Evolutionary conservation across 106 monocot species (phyloP), one percentile per base, ranked within the genome.

Genomic region (Chionographis japonica): DNA sequence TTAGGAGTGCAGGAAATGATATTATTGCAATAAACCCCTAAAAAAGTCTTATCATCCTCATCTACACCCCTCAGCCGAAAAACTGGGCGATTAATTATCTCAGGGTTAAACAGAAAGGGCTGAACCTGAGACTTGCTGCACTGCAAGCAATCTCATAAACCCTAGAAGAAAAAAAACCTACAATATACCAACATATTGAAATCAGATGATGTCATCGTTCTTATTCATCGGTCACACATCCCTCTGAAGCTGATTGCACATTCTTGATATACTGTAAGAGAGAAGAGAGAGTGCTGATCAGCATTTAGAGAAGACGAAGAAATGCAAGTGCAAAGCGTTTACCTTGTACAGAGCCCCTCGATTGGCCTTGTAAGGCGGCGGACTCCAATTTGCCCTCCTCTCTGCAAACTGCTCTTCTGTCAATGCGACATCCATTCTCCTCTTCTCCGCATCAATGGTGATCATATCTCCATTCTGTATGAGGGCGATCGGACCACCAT

Each of bases 151-250:
- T 27, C 27, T 27, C 27, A 27, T 27, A 27, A 27, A 27, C 27
- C 27, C 27, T 27, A 27, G 27, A 27, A 27, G n/a, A n/a, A 27
- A 27, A 27, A 27, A 27, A 27, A 27, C 27, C 27, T 46, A 5
- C 46, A 5, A 46, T 46, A 46, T 46, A 46, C 46, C 9, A 46
- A 27, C 27, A 27, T 27, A 27, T 27, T 1, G 27, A 46, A 46
- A 46, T 46, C 9, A 46, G 27, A 46, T 46, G 46, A 10, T 46
- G 9, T 6, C 46, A 46, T 10, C 46, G 2, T 56, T 40, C 42
- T 73, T 79, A 90, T 60, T 98, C 98, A 54, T 98, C 98, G 2
- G 98, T 98, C n/a, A 98, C 98, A 50, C 98, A 98, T 27, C 98
- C 98, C 40, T 60, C 70, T n/a, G 98, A 93, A 8, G 92, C 98